Base-by-base conservation (phyloP, 192 early-diverging fungal species). In the Coemansia sp. region DNA sequence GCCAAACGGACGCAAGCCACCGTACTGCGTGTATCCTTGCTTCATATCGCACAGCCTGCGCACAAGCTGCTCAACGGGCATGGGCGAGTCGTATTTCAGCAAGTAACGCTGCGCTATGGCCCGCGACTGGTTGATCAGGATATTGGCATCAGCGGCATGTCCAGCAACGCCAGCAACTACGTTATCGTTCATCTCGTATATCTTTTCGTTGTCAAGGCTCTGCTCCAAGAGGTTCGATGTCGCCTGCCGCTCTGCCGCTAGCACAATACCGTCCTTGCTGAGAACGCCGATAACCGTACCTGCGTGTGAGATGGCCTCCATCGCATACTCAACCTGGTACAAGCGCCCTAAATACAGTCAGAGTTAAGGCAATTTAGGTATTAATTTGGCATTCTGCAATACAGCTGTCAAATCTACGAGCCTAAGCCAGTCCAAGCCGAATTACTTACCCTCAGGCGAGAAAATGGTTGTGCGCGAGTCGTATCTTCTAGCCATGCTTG, bases 301-400 rank as follows among this genome's bases (percentile, higher is more conserved):
- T 31, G 96, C 98, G 68, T 94, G 95, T 6, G 94, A 95, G 77
- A 99, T 98, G 39, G 98, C 96, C 80, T 99, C 96, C 95, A 99
- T 98, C 25, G 98, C 98, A 82, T 99, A 98, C 85, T 99, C 98
- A 65, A 99, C 98, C 86, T 99, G 98, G 84, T 97, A 95, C 53
- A 99, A 84, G n/a, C 95, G 89, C 41, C 96, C 95, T 97, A 82
- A 70, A 7, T 3, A 42, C 21, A 31, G 14, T 5, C 10, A 27
- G 25, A 27, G 25, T 27, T 27, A 17, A 34, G 15, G 2, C 23
- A 25, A 53, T 6, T 39, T 14, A 23, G 9, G 7, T 31, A 37
- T 55, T 63, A 51, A 32, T 10, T 27, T 37, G 60, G 63, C 38
- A 48, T 17, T 42, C 17, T 17, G 21, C 3, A 4, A 5, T 2